Base-by-base conservation (phyloP, 768 basidiomycete genomes). In the Hericium erinaceus region DNA sequence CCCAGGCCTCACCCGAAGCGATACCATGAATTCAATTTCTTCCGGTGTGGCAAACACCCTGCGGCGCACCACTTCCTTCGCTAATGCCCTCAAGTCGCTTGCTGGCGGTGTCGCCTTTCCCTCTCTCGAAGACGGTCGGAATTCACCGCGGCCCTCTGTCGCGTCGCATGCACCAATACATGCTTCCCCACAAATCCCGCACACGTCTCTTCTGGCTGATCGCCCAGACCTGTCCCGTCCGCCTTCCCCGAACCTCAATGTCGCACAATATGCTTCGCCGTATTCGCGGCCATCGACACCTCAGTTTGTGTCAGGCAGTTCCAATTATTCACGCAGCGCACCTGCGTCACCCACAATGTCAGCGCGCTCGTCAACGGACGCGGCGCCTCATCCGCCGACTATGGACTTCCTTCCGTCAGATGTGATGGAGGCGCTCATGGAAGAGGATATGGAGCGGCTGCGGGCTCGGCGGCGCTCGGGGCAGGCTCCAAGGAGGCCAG, bases 391-490 rank as follows among this genome's bases (percentile, higher is more conserved):
- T 7, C 73, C 71, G 3, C 70, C 72, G 10, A 48, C 65, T 1
- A 73, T 74, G 46, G 81, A 84, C 55, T 92, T 87, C 65, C 66
- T 78, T 40, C 83, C 92, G 2, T 85, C 82, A 12, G 80, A 89
- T 63, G 89, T 93, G 20, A 89, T 97, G 75, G 87, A 92, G 60
- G 88, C 88, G 0, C 74, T 98, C 28, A 89, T 93, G 69, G 91
- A 92, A 65, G 93, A 95, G 66, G 95, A 98, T 65, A 91, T 95
- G 88, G 92, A 95, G 59, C 82, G 95, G 4, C 67, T 98, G 39
- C 75, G 85, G 20, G 86, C 90, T 37, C 80, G 92, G 22, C 75
- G 88, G 61, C 76, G 75, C 40, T 63, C 72, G 1, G 61, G 68
- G 22, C 56, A 64, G n/a, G 72, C 80, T 51, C 66, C 73, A 39